A percentile compares a stretch with the other conserved stretches of the same genome.
Evolutionary conservation across 352 stramenopile genomes (phyloP).

Genomic region (Phytophthora hybrid): DNA sequence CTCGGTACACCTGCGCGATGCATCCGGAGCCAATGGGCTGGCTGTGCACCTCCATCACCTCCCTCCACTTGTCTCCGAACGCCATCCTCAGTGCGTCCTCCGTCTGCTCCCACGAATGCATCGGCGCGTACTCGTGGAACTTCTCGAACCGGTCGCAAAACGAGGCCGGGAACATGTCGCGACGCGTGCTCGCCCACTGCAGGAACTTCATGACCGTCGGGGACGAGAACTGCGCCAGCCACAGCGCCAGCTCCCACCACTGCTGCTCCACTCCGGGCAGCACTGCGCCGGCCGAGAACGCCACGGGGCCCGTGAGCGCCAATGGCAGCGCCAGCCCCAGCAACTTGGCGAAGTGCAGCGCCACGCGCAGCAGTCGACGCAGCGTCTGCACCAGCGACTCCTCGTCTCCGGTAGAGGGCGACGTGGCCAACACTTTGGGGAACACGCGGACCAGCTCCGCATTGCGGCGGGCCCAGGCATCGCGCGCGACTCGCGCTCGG

Average conservation of each 20-base stretch:
- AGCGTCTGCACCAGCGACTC: conserved; percentile 44
- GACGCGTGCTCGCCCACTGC: conserved; percentile 95
- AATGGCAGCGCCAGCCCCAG: conserved; percentile 61
- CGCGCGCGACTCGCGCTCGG: conserved; percentile 22
- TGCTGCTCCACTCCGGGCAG: conserved; percentile 43
- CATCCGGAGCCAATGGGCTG: conserved; percentile 92
- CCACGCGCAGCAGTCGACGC: conserved; percentile 55
- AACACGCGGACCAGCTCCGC: conserved; percentile 33
- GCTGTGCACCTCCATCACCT: conserved; percentile 60
- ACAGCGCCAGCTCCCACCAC: conserved; percentile 79
- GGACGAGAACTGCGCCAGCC: conserved; percentile 72
- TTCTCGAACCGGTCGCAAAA: conserved; percentile 92
- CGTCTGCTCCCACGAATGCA: conserved; percentile 92
- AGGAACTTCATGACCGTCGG: conserved; percentile 96
- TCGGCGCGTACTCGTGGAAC: conserved; percentile 90
- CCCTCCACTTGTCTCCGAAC: conserved; percentile 88
- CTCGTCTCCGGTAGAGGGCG: conserved; percentile 5
- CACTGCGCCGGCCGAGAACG: conserved; percentile 26
- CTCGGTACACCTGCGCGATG: conserved; percentile 96
- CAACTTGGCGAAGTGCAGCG: conserved; percentile 70
- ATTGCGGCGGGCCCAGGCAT: conserved; percentile 32
- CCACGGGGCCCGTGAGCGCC: conserved; percentile 52
- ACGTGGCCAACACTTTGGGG: conserved; percentile 40
- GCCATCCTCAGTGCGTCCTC: conserved; percentile 78
- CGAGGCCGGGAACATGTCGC: conserved; percentile 93